Base-by-base conservation (phyloP, 164 flowering plant species). In the Echeveria elegans region DNA sequence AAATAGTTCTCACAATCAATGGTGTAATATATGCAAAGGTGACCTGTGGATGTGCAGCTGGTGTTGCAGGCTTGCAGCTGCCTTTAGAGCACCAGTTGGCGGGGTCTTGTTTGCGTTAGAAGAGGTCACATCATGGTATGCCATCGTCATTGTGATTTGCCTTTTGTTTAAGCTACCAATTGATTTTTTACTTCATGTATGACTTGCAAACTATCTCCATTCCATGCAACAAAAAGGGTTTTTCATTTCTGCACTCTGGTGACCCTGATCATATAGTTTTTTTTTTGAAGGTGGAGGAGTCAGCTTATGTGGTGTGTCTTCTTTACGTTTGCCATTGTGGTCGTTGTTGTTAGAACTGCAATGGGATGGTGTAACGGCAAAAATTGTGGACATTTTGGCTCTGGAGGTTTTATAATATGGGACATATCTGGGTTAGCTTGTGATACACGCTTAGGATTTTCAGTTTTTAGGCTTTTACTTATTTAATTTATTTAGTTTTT, bases 31-130 rank as follows among this genome's bases (percentile, higher is more conserved):
- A 78, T 82, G 82, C 75, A 82, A 83, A 94, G 99, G 99, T 94
- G 53, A 94, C 99, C 70, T 94, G 99, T 88, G 99, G 99, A 66
- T 91, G 97, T 89, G 97, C 99, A 78, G 97, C 99, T 78, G 99
- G 99, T 72, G 99, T 94, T 73, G 93, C 97, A 77, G 99, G 97
- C 80, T 94, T 73, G 93, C 97, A 77, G 99, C 99, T 81, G 99
- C 99, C 73, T 94, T 94, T 74, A 86, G 99, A 85, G 99, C 99
- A 78, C 99, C 99, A 16, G 99, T 94, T 73, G 99, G 99, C 37
- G 99, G 99, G 66, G 99, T 94, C 56, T 78, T 94, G 65, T 94
- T 94, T 88, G 97, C 99, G 23, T 75, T 94, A 38, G 99, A 94
- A 77, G 99, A 94, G 77, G 99, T 94, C 37, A 91, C 99, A 65